These are phyloP conservation scores for Aphanomyces stellatus DNA, from an alignment of 352 stramenopile species.

Conservation along the genomic window DNA sequence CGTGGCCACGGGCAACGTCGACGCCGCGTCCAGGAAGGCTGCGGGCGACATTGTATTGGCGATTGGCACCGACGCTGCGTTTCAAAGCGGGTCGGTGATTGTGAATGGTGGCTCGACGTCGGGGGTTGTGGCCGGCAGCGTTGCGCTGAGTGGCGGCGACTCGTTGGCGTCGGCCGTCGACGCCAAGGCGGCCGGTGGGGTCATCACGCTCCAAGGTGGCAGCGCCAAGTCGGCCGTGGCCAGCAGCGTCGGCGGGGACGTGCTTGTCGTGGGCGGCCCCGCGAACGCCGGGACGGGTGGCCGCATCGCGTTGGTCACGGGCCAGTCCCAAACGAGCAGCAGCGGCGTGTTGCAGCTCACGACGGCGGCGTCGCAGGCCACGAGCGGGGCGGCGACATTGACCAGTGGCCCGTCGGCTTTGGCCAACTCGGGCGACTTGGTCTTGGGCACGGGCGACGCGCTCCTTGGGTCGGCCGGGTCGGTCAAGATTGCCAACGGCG, in stretches of 20 bases:
- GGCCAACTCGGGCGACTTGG: conserved; percentile 37
- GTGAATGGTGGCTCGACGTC: background rate
- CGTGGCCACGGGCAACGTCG: background rate
- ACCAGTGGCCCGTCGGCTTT: conserved; percentile 32
- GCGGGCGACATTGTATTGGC: background rate
- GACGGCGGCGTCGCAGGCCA: conserved; percentile 25
- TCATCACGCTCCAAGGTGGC: background rate
- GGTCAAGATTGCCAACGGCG: conserved; percentile 17
- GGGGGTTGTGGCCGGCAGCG: background rate
- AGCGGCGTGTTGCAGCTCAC: conserved; percentile 31
- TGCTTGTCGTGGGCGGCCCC: background rate
- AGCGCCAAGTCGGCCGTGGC: background rate
- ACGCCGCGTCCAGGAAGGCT: background rate
- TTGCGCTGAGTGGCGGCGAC: background rate
- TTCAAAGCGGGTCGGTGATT: background rate
- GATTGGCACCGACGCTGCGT: background rate
- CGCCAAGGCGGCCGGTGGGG: background rate
- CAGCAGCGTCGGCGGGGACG: background rate
- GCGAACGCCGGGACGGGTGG: conserved; percentile 22
- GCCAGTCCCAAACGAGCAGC: conserved; percentile 27
- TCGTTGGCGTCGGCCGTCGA: background rate
- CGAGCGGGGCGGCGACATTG: conserved; percentile 40
- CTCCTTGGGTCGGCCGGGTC: background rate
- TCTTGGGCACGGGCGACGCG: conserved; percentile 7
- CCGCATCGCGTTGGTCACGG: conserved; percentile 26